Base-by-base conservation (phyloP, 345 rosid genomes). In the Dipteronia sinensis region DNA sequence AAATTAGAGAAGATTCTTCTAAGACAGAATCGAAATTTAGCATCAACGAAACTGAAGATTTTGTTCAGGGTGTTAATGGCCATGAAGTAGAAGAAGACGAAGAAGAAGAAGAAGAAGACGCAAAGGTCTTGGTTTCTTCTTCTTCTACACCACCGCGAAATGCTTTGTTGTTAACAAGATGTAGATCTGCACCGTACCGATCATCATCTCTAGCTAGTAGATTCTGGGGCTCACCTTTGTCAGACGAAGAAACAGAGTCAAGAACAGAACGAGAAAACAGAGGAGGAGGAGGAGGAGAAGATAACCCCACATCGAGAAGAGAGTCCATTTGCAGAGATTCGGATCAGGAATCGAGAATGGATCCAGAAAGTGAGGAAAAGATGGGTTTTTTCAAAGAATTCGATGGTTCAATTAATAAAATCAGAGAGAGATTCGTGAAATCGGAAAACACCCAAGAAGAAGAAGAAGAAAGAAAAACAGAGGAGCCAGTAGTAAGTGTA, bases 141-240 rank as follows among this genome's bases (percentile, higher is more conserved):
- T 67, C 77, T 12, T 55, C 74, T 20, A 75, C 93, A 23, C 95
- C 98, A 65, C 98, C 98, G 40, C 88, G 79, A 77, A 90, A 90
- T 64, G 97, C 97, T 4, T 68, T 95, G 12, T 44, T 89, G 22
- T 81, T 95, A 68, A 93, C 92, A 7, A 88, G 98, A 73, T 87
- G 95, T 80, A 90, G 93, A 90, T 95, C 98, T 83, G 97, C 94
- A 1, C 97, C 98, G 10, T 91, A 90, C 77, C 75, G 95, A 71
- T 89, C 98, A 1, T 95, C 97, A 0, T 94, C 98, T 42, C 75
- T 94, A 47, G 98, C 97, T 58, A 47, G 82, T 77, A 88, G 83
- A 77, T 93, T 94, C 83, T 93, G 97, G 98, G 97, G 87, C 10
- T 92, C 94, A 4, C 89, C 91, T 2, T 79, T 85, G 34, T 75